Evolutionary conservation across 2,329 filamentous ascomycete genomes (phyloP).

Genomic region (Colletotrichum sp.): DNA sequence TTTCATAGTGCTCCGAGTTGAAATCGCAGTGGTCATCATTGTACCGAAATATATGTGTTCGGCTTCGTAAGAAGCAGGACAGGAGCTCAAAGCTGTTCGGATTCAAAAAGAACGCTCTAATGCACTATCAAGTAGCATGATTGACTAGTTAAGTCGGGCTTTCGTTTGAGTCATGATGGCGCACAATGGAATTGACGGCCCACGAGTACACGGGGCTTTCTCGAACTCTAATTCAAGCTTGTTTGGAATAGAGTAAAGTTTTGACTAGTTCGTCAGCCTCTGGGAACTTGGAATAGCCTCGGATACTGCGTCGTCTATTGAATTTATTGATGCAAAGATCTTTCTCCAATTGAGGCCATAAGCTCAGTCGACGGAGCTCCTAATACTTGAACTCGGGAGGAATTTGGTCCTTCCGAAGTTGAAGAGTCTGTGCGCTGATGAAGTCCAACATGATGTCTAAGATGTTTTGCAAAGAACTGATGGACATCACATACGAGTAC

Average conservation of each 20-base stretch:
- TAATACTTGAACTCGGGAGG: not conserved
- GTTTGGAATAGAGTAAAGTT: not conserved
- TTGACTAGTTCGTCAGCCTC: not conserved
- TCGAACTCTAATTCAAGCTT: not conserved
- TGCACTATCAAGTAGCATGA: not conserved
- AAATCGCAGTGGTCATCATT: no score
- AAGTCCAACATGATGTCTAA: not conserved
- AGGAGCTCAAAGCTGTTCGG: not conserved
- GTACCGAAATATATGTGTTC: no score
- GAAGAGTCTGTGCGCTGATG: not conserved
- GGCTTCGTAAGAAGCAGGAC: no score
- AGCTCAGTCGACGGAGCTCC: not conserved
- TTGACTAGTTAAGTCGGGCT: not conserved
- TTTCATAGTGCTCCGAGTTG: no score
- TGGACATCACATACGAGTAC: not conserved
- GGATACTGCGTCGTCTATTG: not conserved
- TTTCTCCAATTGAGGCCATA: not conserved
- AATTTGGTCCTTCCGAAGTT: not conserved
- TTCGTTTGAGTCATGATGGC: not conserved
- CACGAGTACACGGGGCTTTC: not conserved
- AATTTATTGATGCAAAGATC: not conserved
- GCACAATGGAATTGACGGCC: not conserved
- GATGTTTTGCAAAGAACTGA: not conserved
- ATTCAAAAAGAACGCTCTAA: accelerated
- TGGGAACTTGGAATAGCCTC: not conserved